A percentile compares a stretch with the other conserved stretches of the same genome.
Conservation (phyloP, 768 basidiomycete species). For the Nidularia sp. region DNA sequence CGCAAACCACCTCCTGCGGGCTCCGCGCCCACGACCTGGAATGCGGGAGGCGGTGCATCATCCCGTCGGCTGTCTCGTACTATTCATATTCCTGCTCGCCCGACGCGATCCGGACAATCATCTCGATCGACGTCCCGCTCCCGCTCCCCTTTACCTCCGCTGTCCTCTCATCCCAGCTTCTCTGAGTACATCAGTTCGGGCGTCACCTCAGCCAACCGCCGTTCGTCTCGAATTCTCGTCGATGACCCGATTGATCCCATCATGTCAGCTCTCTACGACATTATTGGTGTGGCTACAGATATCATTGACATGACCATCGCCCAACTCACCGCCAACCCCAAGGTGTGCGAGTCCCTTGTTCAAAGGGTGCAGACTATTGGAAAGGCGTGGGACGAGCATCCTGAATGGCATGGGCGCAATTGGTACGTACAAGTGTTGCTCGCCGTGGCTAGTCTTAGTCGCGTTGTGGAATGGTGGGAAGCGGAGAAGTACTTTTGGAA, state of each 20-base stretch:
- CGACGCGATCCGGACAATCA: slow-evolving; percentile 70
- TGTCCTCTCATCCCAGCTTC: slow-evolving; percentile 62
- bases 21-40: slow-evolving; percentile 49
- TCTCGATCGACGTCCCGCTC: slow-evolving; percentile 96
- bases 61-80: slow-evolving; percentile 84
- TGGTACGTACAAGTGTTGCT: slow-evolving; percentile 98
- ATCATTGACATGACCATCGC: slow-evolving; percentile 86
- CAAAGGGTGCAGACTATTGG: slow-evolving; percentile 90
- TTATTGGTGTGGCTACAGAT: slow-evolving; percentile 92
- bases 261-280: slow-evolving; percentile 84
- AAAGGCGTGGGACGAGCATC: slow-evolving; percentile 95
- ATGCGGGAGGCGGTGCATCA: slow-evolving; percentile 39
- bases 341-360: slow-evolving; percentile 81
- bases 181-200: slow-evolving; percentile 43
- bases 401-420: slow-evolving; percentile 94
- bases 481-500: slow-evolving; percentile 99
- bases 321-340: slow-evolving; percentile 82
- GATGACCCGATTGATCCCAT: slow-evolving; percentile 88
- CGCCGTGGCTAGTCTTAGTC: slow-evolving; percentile 91
- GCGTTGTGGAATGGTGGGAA: slow-evolving; percentile 99
- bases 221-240: slow-evolving; percentile 77
- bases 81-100: slow-evolving; percentile 69
- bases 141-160: slow-evolving; percentile 82
- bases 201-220: slow-evolving; percentile 53
- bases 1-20: slow-evolving; percentile 53